These are phyloP conservation scores for Fusarium papillatum DNA, from an alignment of 2,329 filamentous ascomycete species.

Conservation along the genomic window DNA sequence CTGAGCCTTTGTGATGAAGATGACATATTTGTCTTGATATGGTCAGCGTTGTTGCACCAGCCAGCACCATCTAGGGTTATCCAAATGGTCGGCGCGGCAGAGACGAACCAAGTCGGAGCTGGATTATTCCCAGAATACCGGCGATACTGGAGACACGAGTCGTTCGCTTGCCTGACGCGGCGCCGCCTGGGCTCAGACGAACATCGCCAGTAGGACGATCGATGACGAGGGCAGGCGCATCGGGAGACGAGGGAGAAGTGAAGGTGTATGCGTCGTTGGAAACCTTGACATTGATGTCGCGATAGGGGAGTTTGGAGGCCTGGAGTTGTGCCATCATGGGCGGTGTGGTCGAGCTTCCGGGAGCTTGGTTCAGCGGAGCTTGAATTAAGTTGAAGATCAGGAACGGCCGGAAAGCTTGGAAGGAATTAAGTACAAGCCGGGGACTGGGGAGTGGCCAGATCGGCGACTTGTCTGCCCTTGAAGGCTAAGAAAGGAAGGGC, in stretches of 20 bases:
- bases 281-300: constrained; percentile 97
- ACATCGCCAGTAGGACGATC: constrained; percentile 95
- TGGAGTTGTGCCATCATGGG: constrained; percentile 54
- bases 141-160: constrained; percentile 89
- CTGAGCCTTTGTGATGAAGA: constrained; percentile 95
- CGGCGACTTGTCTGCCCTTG: constrained; percentile 37
- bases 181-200: constrained; percentile 83
- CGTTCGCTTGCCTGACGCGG: constrained; percentile 80
- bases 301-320: constrained; percentile 74
- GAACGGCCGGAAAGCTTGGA: constrained; percentile 9
- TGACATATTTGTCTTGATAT: constrained; percentile 87
- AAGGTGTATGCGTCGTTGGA: constrained; percentile 96
- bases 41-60: constrained; percentile 36
- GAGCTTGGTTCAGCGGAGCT: constrained; percentile 28
- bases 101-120: constrained; percentile 85
- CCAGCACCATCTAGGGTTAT: constrained; percentile 12
- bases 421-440: constrained; percentile 19
- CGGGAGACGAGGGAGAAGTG: constrained; percentile 92
- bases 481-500: constrained; percentile 26
- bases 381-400: constrained; percentile 14
- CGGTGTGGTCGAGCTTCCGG: constrained; percentile 19
- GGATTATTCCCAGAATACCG: constrained; percentile 94
- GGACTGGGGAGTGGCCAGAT: constrained; percentile 31
- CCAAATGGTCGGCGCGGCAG: constrained; percentile 24
- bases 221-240: constrained; percentile 88